Conservation (phyloP, 345 rosid species). For the Schrenkiella parvula region DNA sequence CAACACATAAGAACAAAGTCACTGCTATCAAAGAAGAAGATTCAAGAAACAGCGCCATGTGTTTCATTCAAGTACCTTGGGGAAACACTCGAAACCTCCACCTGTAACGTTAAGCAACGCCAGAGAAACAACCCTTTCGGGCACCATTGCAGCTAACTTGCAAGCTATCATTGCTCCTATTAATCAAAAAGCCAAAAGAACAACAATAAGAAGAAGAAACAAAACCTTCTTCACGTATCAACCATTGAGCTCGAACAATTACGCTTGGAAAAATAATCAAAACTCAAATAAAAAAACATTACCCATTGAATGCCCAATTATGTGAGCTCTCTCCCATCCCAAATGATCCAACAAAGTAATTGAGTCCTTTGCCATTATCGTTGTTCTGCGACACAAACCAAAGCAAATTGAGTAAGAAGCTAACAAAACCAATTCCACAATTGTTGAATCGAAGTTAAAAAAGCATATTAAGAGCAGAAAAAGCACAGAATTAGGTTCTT, state of each 20-base stretch:
- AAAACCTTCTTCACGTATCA: not conserved
- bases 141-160: conserved; percentile 87
- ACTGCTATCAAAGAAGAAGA: conserved; percentile 5
- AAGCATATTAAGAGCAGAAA: not conserved
- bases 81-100: conserved; percentile 91
- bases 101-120: conserved; percentile 96
- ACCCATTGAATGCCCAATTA: conserved; percentile 98
- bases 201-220: not conserved
- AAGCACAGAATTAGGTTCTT: not conserved
- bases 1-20: not conserved
- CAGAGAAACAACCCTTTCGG: conserved; percentile 71
- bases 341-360: conserved; percentile 79
- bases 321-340: conserved; percentile 82
- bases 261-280: not conserved
- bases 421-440: not conserved
- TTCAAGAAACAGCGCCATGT: not conserved
- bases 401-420: not conserved
- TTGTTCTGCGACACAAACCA: conserved; percentile 54
- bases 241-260: not conserved
- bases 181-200: conserved; percentile 14
- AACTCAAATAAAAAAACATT: conserved; percentile 10
- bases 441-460: not conserved
- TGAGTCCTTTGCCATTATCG: conserved; percentile 85
- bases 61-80: conserved; percentile 55
- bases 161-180: conserved; percentile 97